Conservation (phyloP, 75 land plant species). For the Sequoiadendron giganteum region DNA sequence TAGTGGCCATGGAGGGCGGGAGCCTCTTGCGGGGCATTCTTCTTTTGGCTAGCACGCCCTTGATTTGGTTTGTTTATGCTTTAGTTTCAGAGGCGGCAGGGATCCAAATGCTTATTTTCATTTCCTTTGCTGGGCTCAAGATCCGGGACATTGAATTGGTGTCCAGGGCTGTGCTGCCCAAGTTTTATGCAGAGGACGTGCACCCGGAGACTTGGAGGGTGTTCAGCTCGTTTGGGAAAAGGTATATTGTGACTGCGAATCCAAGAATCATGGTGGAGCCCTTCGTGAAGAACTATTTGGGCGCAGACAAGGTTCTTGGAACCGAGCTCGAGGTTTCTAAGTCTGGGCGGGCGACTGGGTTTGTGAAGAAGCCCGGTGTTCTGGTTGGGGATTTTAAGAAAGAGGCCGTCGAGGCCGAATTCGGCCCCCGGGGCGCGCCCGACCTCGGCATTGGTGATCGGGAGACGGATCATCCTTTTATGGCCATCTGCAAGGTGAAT, state of each 20-base stretch:
- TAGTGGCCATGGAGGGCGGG: slow-evolving; percentile 88
- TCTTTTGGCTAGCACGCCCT: slow-evolving; percentile 58
- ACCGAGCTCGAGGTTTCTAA: slow-evolving; percentile 70
- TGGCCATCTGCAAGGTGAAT: slow-evolving; percentile 83
- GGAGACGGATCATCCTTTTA: slow-evolving; percentile 69
- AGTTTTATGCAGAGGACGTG: slow-evolving; percentile 87
- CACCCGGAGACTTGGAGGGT: slow-evolving; percentile 77
- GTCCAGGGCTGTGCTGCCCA: slow-evolving; percentile 79
- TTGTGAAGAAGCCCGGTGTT: slow-evolving; percentile 66
- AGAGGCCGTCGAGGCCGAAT: slow-evolving; percentile 38
- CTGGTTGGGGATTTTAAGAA: slow-evolving; percentile 67
- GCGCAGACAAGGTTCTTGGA: slow-evolving; percentile 80
- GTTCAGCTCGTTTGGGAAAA: slow-evolving; percentile 66
- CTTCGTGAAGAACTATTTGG: slow-evolving; percentile 67
- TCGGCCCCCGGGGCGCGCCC: slow-evolving; percentile 32
- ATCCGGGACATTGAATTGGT: slow-evolving; percentile 67
- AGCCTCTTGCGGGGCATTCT: slow-evolving; percentile 55
- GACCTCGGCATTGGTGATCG: slow-evolving; percentile 82
- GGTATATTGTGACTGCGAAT: slow-evolving; percentile 74
- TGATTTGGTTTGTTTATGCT: slow-evolving; percentile 49
- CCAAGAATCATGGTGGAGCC: slow-evolving; percentile 93
- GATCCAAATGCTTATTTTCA: slow-evolving; percentile 54
- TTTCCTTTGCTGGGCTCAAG: slow-evolving; percentile 76
- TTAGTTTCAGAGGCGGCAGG: slow-evolving; percentile 66
- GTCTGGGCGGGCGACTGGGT: slow-evolving; percentile 78